These are phyloP conservation scores for Colletotrichum chlorophyti DNA, from an alignment of 2,329 filamentous ascomycete species.

Conservation along the genomic window DNA sequence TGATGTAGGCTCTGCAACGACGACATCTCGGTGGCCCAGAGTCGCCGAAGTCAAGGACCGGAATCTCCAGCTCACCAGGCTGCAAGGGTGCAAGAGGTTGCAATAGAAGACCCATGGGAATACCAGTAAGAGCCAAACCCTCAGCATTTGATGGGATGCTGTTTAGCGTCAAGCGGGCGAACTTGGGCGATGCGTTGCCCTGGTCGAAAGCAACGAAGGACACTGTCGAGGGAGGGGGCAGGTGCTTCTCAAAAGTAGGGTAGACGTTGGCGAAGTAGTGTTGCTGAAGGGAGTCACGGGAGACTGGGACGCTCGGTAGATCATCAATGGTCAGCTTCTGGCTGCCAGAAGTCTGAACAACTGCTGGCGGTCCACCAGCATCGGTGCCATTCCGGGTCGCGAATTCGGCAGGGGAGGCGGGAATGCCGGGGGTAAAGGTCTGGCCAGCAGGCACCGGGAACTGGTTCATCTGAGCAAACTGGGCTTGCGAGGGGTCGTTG, in stretches of 20 bases:
- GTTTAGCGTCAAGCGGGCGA: conserved; percentile 88
- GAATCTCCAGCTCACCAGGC: conserved; percentile 84
- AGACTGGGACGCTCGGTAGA: conserved; percentile 87
- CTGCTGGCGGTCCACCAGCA: conserved; percentile 46
- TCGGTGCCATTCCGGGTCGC: conserved; percentile 43
- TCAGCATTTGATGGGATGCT: conserved; percentile 88
- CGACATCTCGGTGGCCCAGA: conserved; percentile 88
- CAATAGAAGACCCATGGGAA: conserved; percentile 86
- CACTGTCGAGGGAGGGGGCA: conserved; percentile 86
- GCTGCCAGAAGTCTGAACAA: conserved; percentile 68
- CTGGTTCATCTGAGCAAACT: conserved; percentile 59
- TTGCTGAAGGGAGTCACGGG: conserved; percentile 81
- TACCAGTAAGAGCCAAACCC: conserved; percentile 77
- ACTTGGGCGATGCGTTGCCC: conserved; percentile 95
- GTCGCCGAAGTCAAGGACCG: conserved; percentile 94
- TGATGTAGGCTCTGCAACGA: conserved; percentile 95
- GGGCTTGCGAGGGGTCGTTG: conserved; percentile 39
- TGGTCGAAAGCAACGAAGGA: conserved; percentile 96
- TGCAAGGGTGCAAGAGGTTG: conserved; percentile 87
- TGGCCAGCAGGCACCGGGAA: conserved; percentile 67
- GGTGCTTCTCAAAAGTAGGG: conserved; percentile 92
- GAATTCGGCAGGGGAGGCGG: conserved; percentile 34
- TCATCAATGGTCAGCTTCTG: conserved; percentile 87
- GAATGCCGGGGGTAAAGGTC: conserved; percentile 39
- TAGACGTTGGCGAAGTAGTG: conserved; percentile 90